Base-by-base conservation (phyloP, 768 basidiomycete species). In the Hygrophorus pudorinus region DNA sequence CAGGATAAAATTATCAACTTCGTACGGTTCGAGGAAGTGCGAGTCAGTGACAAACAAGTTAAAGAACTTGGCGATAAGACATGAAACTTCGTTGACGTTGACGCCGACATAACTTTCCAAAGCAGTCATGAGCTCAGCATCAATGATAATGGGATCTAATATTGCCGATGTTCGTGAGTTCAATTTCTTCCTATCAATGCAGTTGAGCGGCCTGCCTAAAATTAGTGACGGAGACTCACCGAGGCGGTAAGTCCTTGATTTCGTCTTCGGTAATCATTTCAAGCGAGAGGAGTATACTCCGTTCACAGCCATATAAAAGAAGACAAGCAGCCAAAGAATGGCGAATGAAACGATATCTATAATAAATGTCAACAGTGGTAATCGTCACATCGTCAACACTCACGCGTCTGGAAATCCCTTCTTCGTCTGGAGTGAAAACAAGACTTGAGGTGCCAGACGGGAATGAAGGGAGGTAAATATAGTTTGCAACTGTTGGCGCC, bases 1-100 rank as follows among this genome's bases (percentile, higher is more conserved):
- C 27, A 85, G 56, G 24, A 85, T 70, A 51, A 86, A 85, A 55
- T 84, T 82, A 52, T 85, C 82, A 2, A 81, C 67, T 59, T 85
- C 85, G 50, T 81, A 72, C 1, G 75, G 56, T 51, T 82, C 79
- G 44, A 87, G 55, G 32, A 76, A 70, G 1, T 76, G 69, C 2
- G 80, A 72, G 33, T 79, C 72, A 31, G 67, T 73, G 30, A 81
- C 57, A 51, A 85, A 80, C 11, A 71, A 61, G 49, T 73, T 64
- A 20, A 86, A 52, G 52, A 86, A 88, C 51, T 78, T 79, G 6
- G 77, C 76, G 9, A 73, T 59, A 14, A 81, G 56, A 49, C 68
- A 67, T 7, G 69, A 64, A 12, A 81, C 61, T 12, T 76, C 73
- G 11, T 76, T 73, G 13, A 64, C 55, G 28, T 68, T 64, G 13